Evolutionary conservation across 2,329 filamentous ascomycete species (phyloP), one percentile per base, ranked within the genome.

Genomic region (Cadophora sp.): DNA sequence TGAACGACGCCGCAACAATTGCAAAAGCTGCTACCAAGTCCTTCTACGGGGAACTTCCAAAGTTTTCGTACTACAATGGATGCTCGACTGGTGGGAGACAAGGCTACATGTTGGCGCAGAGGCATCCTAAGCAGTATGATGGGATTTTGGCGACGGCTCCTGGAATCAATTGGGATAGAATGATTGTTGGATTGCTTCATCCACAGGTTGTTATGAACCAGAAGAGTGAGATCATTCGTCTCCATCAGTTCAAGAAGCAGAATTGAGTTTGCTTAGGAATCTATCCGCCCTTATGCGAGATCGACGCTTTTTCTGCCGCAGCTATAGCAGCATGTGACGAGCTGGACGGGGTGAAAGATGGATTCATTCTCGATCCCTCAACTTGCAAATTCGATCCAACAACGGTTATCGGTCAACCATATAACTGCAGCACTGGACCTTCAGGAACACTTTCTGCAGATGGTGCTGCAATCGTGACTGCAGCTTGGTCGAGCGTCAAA

Each of bases 131-230:
- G 1, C 72, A 75, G 3, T 82, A 78, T 65, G 77, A 83, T 68
- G 80, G 81, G 24, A 81, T 83, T 62, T 65, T 79, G 7, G 79
- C 80, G 7, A 67, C 69, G 5, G 77, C 80, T 1, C 80, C 81
- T 14, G 80, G 80, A 1, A 76, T 81, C 58, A 79, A 81, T 62
- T 74, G 66, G 69, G 51, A 48, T 56, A 50, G 62, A 22, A 62
- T 72, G 12, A 40, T 68, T 12, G 19, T 67, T 1, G 53, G 37
- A 1, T 37, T 64, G 5, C 59, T 60, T 27, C 71, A 66, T 60
- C 65, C 70, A 19, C 24, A 62, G 16, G 50, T 71, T 14, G 51
- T 73, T n/a, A 73, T 74, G 69, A 62, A 71, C 43, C 14, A 56
- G 16, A 56, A 56, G 26, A 34, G 53, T 56, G 19, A 56, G 27